Conservation (phyloP, 352 stramenopile species). For the Albugo candida region DNA sequence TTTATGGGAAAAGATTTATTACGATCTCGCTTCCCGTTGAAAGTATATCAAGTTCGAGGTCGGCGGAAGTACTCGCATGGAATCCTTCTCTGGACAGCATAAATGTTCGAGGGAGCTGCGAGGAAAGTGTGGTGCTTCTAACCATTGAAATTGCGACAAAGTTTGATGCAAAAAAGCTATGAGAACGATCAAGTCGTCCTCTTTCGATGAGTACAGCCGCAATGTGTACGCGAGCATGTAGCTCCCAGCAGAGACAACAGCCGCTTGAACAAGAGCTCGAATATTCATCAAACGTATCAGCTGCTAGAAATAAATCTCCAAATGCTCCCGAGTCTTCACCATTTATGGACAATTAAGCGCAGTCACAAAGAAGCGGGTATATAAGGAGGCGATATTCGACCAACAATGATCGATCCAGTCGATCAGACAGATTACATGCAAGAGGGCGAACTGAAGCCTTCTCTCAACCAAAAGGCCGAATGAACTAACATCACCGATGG, state of each 20-base stretch:
- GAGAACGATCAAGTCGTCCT: too few species aligned
- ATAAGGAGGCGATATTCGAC: neutral
- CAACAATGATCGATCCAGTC: conserved; percentile 13
- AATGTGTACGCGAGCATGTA: conserved; percentile 17
- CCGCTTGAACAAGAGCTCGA: conserved; percentile 38
- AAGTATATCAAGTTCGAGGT: conserved; percentile 1
- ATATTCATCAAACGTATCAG: conserved; percentile 15
- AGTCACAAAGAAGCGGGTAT: neutral
- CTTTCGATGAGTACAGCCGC: too few species aligned
- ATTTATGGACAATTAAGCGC: too few species aligned
- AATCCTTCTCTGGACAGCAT: neutral
- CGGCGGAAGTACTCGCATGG: neutral
- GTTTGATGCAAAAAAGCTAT: too few species aligned
- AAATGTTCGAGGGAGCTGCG: neutral
- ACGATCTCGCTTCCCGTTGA: conserved; percentile 14
- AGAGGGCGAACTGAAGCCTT: conserved; percentile 26
- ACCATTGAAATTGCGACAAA: too few species aligned
- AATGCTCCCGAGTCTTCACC: neutral
- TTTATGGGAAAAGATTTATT: conserved; percentile 26
- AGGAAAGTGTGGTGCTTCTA: neutral
- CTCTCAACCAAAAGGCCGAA: conserved; percentile 36
- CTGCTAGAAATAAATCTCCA: neutral
- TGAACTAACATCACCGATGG: conserved; percentile 15
- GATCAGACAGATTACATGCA: conserved; percentile 48
- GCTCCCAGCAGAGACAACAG: conserved; percentile 25